A percentile compares a stretch with the other conserved stretches of the same genome.
Conservation (phyloP, 768 basidiomycete genomes). For the Glaciozyma martinii region DNA sequence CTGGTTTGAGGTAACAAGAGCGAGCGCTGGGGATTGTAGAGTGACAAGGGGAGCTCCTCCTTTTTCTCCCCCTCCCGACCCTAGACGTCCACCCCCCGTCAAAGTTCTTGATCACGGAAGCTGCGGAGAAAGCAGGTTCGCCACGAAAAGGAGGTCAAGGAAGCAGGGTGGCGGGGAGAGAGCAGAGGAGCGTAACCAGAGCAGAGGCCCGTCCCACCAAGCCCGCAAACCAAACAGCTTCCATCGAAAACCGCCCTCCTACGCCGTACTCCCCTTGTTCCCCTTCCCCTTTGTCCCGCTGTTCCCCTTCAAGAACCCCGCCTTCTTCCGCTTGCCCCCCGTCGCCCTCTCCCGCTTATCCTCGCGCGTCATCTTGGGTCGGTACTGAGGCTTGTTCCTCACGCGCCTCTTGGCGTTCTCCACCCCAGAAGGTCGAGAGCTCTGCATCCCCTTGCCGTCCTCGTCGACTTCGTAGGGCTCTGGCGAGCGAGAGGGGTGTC, state of each 20-base stretch:
- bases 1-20: no score
- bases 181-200: no score
- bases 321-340: constrained; percentile 25
- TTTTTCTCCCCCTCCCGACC: no score
- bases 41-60: no score
- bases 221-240: neutral
- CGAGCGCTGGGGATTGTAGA: no score
- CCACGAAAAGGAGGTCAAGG: no score
- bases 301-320: constrained; percentile 13
- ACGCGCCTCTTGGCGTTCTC: constrained; percentile 23
- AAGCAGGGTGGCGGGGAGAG: no score
- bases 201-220: no score
- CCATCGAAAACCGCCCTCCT: neutral
- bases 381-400: constrained; percentile 8
- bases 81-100: no score
- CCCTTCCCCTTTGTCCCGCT: constrained; percentile 25
- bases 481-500: neutral
- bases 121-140: no score
- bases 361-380: constrained; percentile 24
- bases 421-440: neutral
- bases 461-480: neutral
- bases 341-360: constrained; percentile 26
- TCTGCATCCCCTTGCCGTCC: neutral
- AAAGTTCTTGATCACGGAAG: no score
- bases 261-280: constrained; percentile 40